Conservation (phyloP, 1,139 yeast species). For the Protomyces arabidopsidicola region DNA sequence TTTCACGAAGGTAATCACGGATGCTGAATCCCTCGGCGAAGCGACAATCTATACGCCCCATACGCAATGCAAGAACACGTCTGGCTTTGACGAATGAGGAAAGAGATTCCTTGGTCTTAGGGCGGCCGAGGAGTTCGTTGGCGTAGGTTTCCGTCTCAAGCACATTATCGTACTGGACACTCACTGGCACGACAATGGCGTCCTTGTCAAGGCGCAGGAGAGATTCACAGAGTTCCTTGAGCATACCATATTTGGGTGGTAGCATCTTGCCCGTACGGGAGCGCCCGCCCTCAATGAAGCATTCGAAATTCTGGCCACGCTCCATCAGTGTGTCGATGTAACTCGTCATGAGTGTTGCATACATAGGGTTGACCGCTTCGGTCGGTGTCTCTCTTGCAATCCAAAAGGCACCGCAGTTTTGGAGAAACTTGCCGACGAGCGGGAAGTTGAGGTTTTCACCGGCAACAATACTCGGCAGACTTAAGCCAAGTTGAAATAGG, state of each 20-base stretch:
- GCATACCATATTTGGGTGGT: slow-evolving; percentile 61
- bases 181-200: slow-evolving; percentile 52
- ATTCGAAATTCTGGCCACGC: slow-evolving; percentile 55
- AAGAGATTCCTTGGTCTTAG: slow-evolving; percentile 47
- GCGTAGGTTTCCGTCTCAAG: slow-evolving; percentile 62
- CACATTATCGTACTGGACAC: slow-evolving; percentile 63
- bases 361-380: slow-evolving; percentile 46
- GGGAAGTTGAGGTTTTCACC: slow-evolving; percentile 67
- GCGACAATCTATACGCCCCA: slow-evolving; percentile 46
- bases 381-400: slow-evolving; percentile 47
- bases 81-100: slow-evolving; percentile 41
- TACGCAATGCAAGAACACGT: slow-evolving; percentile 39
- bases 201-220: slow-evolving; percentile 46
- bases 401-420: slow-evolving; percentile 45
- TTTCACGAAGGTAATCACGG: slow-evolving; percentile 36
- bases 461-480: slow-evolving; percentile 60
- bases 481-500: slow-evolving; percentile 54
- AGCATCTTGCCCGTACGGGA: slow-evolving; percentile 62
- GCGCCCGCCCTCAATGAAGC: slow-evolving; percentile 64
- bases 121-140: slow-evolving; percentile 57
- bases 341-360: slow-evolving; percentile 51
- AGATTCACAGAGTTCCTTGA: slow-evolving; percentile 45
- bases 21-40: slow-evolving; percentile 46
- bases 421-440: slow-evolving; percentile 48
- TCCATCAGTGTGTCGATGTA: slow-evolving; percentile 51